Base-by-base conservation (phyloP, 1,139 yeast genomes). In the Arxiozyma bovina region DNA sequence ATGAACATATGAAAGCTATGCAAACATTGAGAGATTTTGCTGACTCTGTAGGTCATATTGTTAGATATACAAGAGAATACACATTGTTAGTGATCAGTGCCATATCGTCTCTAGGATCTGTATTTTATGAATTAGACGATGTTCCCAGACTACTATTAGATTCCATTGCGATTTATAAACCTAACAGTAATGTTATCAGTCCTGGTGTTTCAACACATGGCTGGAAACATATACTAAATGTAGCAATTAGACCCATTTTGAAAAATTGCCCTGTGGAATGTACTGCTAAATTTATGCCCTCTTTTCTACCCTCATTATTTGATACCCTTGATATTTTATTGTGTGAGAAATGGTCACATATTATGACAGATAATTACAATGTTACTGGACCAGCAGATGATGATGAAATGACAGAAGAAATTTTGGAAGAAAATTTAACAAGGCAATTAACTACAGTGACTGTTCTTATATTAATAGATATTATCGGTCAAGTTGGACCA, bases 31-130 rank as follows among this genome's bases (percentile, higher is more conserved):
- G 98, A 61, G 99, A 94, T 72, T 93, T 94, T 74, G 98, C 99
- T 0, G 99, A 94, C 69, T 87, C 96, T 4, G 96, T 93, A n/a
- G 99, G 99, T 18, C 98, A 93, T 69, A 87, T 90, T 63, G 85
- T 94, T 21, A 78, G 99, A 64, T 93, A 94, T 68, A 93, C 99
- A 0, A 80, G 99, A 63, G 99, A 94, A 70, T 94, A 94, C 69
- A 96, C 97, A 4, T 87, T 90, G 65, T 73, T 91, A 60, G 88
- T 97, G 0, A 78, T 94, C 47, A 94, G 96, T 9, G 88, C 96
- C 1, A 85, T 93, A 55, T 83, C 96, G 1, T 95, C 89, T 62
- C 76, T 94, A 55, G 98, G 93, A 56, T 95, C 85, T 56, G 87
- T 96, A 0, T 77, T 94, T 58, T 94, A 88, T 66, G 93, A 85